Evolutionary conservation across 495 filamentous ascomycete genomes (phyloP), one percentile per base, ranked within the genome.

Genomic region (Hypoxylon perforatum): DNA sequence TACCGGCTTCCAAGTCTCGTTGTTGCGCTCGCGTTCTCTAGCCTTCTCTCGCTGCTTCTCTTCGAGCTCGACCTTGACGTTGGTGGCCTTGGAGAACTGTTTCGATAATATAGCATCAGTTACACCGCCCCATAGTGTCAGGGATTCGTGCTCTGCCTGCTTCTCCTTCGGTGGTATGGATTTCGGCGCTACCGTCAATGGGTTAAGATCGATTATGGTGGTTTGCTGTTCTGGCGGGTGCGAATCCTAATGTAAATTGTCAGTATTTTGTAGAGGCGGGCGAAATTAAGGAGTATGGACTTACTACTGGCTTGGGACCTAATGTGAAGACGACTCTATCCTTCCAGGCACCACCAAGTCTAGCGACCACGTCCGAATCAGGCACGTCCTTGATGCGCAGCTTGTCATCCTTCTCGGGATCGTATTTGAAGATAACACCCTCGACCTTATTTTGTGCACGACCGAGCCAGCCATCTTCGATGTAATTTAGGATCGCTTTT

Each of bases 381-480:
- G 92, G 86, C 0, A 99, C 92, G 54, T 97, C 93, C 78, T 88
- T 92, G 66, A 97, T 88, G 71, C 81, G 87, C 18, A 79, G 86
- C 70, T 87, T 90, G 62, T 86, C 87, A 69, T 98, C 94, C 18
- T 91, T 92, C 15, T 86, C 84, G 0, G 92, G 91, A 59, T 94
- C 88, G 67, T 96, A 97, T 41, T 86, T 88, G 79, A 95, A 99
- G 51, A 98, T 83, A 22, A 97, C 89, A 15, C 95, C 95, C 53
- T 97, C 90, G 7, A 99, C 87, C 73, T 89, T 91, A 75, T 98
- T 94, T 61, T 96, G 93, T 33, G 93, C 86, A 56, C 91, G 91
- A 42, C 93, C 92, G 8, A 97, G 84, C 94, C 96, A 99, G 30
- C 92, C 92, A 52, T 99, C 96, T 66, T 97, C 94, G 48, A 93